Percentiles rank a stretch among this genome's conserved stretches.
phyloP scores from a whole-genome alignment of 148 eudicot species.

The Nepenthes gracilis region DNA sequence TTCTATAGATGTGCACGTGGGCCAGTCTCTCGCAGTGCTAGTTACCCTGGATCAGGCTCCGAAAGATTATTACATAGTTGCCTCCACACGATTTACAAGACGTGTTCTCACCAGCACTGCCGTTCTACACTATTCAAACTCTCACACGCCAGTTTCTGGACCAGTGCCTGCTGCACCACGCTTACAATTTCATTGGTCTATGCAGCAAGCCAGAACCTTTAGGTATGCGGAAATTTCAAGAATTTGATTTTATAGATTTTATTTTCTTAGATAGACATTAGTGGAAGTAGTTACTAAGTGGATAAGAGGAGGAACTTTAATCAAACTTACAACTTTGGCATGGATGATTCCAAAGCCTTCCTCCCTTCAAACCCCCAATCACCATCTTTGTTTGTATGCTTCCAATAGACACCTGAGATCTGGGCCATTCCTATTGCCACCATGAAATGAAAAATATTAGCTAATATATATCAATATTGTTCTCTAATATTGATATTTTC shows the following conservation, averaged over 20 bases:
- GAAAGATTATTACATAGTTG: slow-evolving; percentile 80
- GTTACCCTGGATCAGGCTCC: slow-evolving; percentile 78
- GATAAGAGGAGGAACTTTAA: too few species aligned
- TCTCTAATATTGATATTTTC: too few species aligned
- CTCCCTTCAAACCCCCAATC: too few species aligned
- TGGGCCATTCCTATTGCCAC: too few species aligned
- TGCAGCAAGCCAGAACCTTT: slow-evolving; percentile 78
- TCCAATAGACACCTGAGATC: too few species aligned
- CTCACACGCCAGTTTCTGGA: slow-evolving; percentile 53
- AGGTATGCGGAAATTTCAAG: slow-evolving; percentile 29
- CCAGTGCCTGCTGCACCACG: slow-evolving; percentile 63
- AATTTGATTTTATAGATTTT: neutral
- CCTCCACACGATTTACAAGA: slow-evolving; percentile 65
- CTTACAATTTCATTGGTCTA: slow-evolving; percentile 51
- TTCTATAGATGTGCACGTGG: slow-evolving; percentile 80
- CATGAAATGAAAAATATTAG: too few species aligned
- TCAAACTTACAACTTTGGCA: too few species aligned
- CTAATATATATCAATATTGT: too few species aligned
- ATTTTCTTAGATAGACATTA: too few species aligned
- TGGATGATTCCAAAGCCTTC: too few species aligned
- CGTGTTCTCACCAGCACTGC: slow-evolving; percentile 36
- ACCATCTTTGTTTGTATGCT: too few species aligned
- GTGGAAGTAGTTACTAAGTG: too few species aligned
- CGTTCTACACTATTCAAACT: slow-evolving; percentile 64
- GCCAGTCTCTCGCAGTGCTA: slow-evolving; percentile 75